Conservation (phyloP, 305 asterid species). For the Rubia tinctorum region DNA sequence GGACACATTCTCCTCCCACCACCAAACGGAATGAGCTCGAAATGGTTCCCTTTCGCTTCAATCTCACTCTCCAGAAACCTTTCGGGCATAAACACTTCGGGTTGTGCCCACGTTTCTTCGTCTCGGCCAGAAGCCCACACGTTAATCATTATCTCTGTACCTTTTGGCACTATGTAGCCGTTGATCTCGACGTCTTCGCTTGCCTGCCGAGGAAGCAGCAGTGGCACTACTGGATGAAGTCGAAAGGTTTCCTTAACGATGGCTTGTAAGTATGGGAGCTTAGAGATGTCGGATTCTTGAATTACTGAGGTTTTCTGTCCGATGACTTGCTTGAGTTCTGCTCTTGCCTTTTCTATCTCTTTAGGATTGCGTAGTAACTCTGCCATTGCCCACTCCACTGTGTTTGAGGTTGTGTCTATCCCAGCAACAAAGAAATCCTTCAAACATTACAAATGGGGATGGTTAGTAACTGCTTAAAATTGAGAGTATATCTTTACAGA, state of each 20-base stretch:
- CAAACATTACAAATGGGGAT: neutral
- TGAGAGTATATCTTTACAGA: too few relatives aligned
- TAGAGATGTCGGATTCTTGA: neutral
- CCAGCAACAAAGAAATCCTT: neutral
- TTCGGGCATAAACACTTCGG: neutral
- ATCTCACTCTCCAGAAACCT: neutral
- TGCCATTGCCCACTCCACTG: slow-evolving; percentile 1
- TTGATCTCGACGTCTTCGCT: neutral
- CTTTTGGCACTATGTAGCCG: neutral
- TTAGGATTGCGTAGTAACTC: neutral
- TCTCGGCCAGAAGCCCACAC: neutral
- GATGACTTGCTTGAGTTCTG: neutral
- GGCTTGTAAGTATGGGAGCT: neutral
- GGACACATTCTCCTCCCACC: neutral
- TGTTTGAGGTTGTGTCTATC: neutral
- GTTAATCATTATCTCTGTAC: neutral
- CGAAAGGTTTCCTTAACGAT: neutral
- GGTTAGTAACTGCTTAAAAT: too few relatives aligned
- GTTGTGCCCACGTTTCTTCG: neutral
- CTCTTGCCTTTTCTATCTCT: neutral
- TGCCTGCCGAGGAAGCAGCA: neutral
- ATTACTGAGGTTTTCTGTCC: neutral
- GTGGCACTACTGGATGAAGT: neutral
- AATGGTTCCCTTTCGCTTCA: neutral
- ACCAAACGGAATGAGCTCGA: neutral